Evolutionary conservation across 2,329 filamentous ascomycete species (phyloP).

Genomic region (Chaetomiaceae sp.): DNA sequence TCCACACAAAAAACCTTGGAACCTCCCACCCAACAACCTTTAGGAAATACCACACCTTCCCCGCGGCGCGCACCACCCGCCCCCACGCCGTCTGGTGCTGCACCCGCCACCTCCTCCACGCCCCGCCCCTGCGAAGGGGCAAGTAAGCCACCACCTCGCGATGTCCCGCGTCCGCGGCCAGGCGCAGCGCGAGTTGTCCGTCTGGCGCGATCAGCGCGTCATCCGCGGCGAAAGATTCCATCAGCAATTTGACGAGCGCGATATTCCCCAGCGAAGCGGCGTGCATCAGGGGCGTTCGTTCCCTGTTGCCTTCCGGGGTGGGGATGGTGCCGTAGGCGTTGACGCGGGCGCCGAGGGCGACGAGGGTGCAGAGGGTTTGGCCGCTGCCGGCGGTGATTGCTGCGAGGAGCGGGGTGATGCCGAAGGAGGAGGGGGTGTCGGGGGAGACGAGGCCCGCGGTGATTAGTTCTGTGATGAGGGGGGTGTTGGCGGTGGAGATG

Average conservation of each 20-base stretch:
- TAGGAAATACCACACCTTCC: slow-evolving; percentile 25
- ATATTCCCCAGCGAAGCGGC: slow-evolving; percentile 39
- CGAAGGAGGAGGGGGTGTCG: slow-evolving; percentile 29
- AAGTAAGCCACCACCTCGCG: slow-evolving; percentile 41
- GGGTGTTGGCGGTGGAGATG: slow-evolving; percentile 27
- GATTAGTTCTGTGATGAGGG: slow-evolving; percentile 31
- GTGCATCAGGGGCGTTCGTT: slow-evolving; percentile 41
- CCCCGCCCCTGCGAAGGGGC: slow-evolving; percentile 36
- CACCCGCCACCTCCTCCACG: slow-evolving; percentile 35
- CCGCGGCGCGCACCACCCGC: slow-evolving; percentile 23
- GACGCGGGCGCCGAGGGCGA: slow-evolving; percentile 34
- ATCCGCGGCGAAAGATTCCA: slow-evolving; percentile 38
- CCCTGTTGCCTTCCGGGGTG: not conserved
- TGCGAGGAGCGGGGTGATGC: slow-evolving; percentile 34
- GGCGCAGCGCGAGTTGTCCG: slow-evolving; percentile 41
- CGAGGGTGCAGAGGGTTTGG: slow-evolving; percentile 33
- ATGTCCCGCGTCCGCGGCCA: slow-evolving; percentile 39
- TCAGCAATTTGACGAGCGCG: slow-evolving; percentile 38
- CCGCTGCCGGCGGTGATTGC: slow-evolving; percentile 31
- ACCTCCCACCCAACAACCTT: slow-evolving; percentile 29
- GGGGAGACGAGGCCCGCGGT: slow-evolving; percentile 35
- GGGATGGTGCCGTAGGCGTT: slow-evolving; percentile 27
- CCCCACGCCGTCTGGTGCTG: slow-evolving; percentile 30
- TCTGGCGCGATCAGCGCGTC: slow-evolving; percentile 42
- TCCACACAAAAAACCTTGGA: slow-evolving; percentile 30